Evolutionary conservation across 2,329 filamentous ascomycete species (phyloP), one percentile per base, ranked within the genome.

Genomic region (Alternaria burnsii): DNA sequence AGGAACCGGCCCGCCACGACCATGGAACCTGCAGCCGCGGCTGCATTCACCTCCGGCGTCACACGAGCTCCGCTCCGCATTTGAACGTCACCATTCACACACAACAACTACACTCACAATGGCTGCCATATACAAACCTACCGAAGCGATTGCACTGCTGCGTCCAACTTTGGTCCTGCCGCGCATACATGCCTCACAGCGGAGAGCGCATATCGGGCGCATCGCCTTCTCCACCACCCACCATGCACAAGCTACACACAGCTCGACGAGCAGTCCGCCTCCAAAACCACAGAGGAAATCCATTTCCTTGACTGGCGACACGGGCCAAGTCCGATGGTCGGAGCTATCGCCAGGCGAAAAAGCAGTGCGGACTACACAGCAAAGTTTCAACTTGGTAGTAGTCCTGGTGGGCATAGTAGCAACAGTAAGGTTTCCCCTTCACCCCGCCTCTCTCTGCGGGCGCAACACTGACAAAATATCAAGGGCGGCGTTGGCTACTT

Each of bases 221-320:
- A 60, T 57, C 20, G 63, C 70, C 36, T 76, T 76, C 62, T 74
- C 74, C 38, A 71, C 74, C 5, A 67, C 70, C 0, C 63, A 55
- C 30, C 43, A 64, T 52, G 55, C 65, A n/a, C 67, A 71, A 46
- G 71, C 73, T 56, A 73, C 75, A 11, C 73, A 74, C 16, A 75
- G 63, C 61, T 71, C 70, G 34, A 66, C 68, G 6, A 62, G 58
- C 42, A 66, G 40, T 40, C 62, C 71, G 4, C 55, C 67, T 5
- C 63, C 84, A 12, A 73, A 79, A 12, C 76, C 88, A 26, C 86
- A 84, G 65, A 86, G 92, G 55, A 89, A 86, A 72, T 85, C 88
- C 40, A 88, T 97, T 26, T 97, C 93, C 0, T 87, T 94, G 0
- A 89, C 94, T 72, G 95, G 93, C 70, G 94, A 97, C 70, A 91